Base-by-base conservation (phyloP, 2,329 filamentous ascomycete genomes). In the Neopestalotiopsis rosae region DNA sequence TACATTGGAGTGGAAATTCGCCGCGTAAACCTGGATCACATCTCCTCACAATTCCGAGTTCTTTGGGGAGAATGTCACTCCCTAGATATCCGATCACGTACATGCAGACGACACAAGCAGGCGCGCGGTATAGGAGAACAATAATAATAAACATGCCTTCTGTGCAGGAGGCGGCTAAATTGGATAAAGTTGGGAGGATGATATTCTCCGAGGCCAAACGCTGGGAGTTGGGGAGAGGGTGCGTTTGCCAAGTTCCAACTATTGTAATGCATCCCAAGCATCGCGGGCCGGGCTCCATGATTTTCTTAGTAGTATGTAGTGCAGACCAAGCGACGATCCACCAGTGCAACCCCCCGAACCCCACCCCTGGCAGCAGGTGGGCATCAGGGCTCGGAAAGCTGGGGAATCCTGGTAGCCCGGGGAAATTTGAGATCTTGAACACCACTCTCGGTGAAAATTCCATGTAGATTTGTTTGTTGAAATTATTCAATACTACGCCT, bases 181-280 rank as follows among this genome's bases (percentile, higher is more conserved):
- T 59, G 59, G 59, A n/a, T 62, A 62, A 62, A 62, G 59, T 40
- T 62, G 59, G 30, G 28, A 34, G 30, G 59, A 38, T 40, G 59
- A 62, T 62, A 62, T 42, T 62, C 59, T 62, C 59, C 59, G 59
- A 62, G 57, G 12, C 17, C 6, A 17, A 59, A 14, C 30, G 57
- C 57, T 34, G 14, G 24, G 24, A 28, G 24, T 28, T 28, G 24
- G 30, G 24, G 5, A 32, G 14, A 34, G 14, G 59, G 5, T 40
- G 32, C 10, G 30, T 14, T 62, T 62, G 24, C 28, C 59, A 62
- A 40, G 32, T 17, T 34, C 17, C 32, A 34, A 40, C 17, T n/a
- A 20, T 17, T 62, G 32, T 30, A 38, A n/a, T 34, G 34, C 20
- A 14, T 38, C 6, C 59, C 59, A 17, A 52, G 45, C 45, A 52